Evolutionary conservation across 2,329 filamentous ascomycete genomes (phyloP), one percentile per base, ranked within the genome.

Genomic region (Plectosphaerella sp.): DNA sequence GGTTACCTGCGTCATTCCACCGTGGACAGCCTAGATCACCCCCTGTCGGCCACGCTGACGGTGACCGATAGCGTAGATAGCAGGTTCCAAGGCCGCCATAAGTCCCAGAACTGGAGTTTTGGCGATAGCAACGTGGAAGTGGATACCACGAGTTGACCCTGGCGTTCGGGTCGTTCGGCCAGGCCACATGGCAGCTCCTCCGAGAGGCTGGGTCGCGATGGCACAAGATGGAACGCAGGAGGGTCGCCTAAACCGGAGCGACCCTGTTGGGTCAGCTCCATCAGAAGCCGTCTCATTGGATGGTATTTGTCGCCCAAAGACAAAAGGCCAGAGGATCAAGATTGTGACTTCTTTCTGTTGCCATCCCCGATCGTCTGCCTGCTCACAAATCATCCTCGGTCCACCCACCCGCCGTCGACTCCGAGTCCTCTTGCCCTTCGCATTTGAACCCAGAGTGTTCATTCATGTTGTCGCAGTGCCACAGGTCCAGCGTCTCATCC

Each of bases 381-480:
- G 11, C 9, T 20, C 16, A 43, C n/a, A 43, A 20, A 20, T 43
- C 41, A 12, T 43, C 41, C 41, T 16, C 10, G 5, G 10, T 3
- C n/a, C 41, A 18, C n/a, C n/a, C 41, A 12, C 7, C 41, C 10
- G 41, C 5, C 16, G n/a, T 6, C 28, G 11, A 33, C 3, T 22
- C 22, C 8, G 8, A 33, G 8, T 54, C 49, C 20, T 52, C 47
- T 8, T 52, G 49, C 25, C 50, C 50, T 16, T 48, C 48, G 37
- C 65, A 67, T 5, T 36, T 49, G 33, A 67, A 66, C 2, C 65
- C 64, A 18, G 52, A 53, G 12, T 49, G 36, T 4, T 45, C 52
- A 18, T 61, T 49, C 0, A 67, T 58, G 41, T 67, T 66, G 36
- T 61, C 53, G 52, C 65, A 67, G 35, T 61, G 56, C 61, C 62